A percentile compares a stretch with the other conserved stretches of the same genome.
Conservation (phyloP, 2,329 filamentous ascomycete genomes). For the Falciphora oryzae region DNA sequence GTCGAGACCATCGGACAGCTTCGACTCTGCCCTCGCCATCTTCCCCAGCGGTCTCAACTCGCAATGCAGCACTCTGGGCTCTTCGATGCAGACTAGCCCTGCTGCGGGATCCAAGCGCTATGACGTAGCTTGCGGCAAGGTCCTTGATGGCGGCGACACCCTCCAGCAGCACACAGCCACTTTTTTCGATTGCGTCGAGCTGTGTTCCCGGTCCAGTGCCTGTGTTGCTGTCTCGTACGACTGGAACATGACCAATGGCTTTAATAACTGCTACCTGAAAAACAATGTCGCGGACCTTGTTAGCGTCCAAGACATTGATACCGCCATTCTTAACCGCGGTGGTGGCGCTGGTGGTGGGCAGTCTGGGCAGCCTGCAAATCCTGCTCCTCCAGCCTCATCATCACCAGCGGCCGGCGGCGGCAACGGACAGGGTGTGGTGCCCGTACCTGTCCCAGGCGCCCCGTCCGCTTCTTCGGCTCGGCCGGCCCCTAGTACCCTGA, state of each 20-base stretch:
- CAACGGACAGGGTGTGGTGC: neutral
- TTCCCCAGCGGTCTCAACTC: conserved; percentile 21
- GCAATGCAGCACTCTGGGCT: conserved; percentile 21
- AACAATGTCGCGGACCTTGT: conserved; percentile 3
- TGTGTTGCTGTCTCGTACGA: conserved; percentile 24
- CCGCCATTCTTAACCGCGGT: conserved; percentile 11
- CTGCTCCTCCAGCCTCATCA: conserved; percentile 4
- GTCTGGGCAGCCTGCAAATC: no score
- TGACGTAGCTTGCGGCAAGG: conserved; percentile 20
- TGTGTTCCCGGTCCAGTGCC: conserved; percentile 19
- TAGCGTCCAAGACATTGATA: conserved; percentile 11
- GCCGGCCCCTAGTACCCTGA: neutral
- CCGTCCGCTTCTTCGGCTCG: no score
- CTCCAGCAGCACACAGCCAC: conserved; percentile 22
- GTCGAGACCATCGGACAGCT: conserved; percentile 14
- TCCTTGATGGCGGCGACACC: conserved; percentile 23
- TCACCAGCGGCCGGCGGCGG: neutral
- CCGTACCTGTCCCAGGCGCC: neutral
- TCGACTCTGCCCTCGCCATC: conserved; percentile 22
- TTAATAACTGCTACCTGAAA: conserved; percentile 28
- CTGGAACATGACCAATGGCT: conserved; percentile 20
- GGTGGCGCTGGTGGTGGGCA: conserved; percentile 5
- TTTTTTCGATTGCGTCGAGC: conserved; percentile 24
- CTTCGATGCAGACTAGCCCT: conserved; percentile 10
- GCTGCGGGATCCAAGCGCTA: conserved; percentile 16